Percentiles rank a stretch among this genome's conserved stretches.
Evolutionary conservation across 192 early-diverging fungal species (phyloP).

Genomic region (Haplosporangium gracile): DNA sequence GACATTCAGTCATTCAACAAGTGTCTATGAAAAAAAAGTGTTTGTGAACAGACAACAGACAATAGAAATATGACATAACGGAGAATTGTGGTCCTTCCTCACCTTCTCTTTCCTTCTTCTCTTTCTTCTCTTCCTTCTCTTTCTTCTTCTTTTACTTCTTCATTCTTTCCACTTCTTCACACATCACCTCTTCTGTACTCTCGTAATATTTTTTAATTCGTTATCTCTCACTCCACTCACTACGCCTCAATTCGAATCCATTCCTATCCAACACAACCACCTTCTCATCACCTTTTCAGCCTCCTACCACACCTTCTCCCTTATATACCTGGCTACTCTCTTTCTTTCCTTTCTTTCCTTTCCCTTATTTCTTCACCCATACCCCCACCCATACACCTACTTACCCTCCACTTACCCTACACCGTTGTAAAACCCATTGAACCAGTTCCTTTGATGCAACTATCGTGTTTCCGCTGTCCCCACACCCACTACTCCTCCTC

Average conservation of each 20-base stretch:
- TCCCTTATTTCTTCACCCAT: background rate
- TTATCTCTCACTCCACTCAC: background rate
- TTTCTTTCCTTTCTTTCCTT: background rate
- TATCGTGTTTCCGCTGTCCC: slow-evolving; percentile 29
- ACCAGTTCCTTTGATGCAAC: slow-evolving; percentile 46
- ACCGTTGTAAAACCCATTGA: background rate
- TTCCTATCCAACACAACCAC: background rate
- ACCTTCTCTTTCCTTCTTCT: background rate
- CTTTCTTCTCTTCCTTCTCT: background rate
- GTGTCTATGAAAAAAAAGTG: background rate
- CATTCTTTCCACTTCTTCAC: background rate
- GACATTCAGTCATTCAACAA: background rate
- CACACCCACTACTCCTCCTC: slow-evolving; percentile 30
- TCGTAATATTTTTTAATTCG: background rate
- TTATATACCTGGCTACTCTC: background rate
- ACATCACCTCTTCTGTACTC: background rate
- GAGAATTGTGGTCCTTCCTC: background rate
- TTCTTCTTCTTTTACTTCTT: background rate
- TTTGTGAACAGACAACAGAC: background rate
- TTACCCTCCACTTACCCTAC: background rate
- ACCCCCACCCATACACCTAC: background rate
- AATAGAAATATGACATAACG: slow-evolving; percentile 2
- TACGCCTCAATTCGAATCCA: background rate
- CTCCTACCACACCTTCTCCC: no score
- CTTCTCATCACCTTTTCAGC: background rate